phyloP scores from a whole-genome alignment of 1,284 basidiomycete genomes.

The Erythrobasidium hasegawianum region DNA sequence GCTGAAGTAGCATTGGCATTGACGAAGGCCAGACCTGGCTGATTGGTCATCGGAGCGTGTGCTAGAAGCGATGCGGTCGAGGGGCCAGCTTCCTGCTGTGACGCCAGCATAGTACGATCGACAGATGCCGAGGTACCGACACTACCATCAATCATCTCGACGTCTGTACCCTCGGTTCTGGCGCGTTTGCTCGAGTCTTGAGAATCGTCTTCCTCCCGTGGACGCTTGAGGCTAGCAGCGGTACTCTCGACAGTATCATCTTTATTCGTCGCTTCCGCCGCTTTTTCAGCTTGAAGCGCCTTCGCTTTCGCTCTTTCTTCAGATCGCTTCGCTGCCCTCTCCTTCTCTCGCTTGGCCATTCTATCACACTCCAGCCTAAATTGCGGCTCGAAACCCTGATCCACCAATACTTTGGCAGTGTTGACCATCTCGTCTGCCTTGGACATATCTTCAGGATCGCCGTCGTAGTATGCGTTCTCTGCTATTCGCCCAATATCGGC shows the following conservation, averaged over 20 bases:
- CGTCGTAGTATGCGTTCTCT: constrained; percentile 67
- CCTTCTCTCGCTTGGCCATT: constrained; percentile 75
- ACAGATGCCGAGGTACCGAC: too few species aligned
- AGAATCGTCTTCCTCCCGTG: constrained; percentile 45
- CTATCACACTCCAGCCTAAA: constrained; percentile 80
- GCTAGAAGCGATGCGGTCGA: too few species aligned
- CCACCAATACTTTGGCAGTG: constrained; percentile 77
- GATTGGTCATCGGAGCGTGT: too few species aligned
- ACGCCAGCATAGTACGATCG: too few species aligned
- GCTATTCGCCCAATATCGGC: constrained; percentile 85
- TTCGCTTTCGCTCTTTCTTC: constrained; percentile 50
- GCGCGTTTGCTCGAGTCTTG: constrained; percentile 35
- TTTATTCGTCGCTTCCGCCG: too few species aligned
- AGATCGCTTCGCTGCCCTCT: constrained; percentile 61
- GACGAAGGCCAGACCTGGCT: too few species aligned
- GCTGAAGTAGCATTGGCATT: too few species aligned
- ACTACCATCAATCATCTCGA: neutral
- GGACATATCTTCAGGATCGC: constrained; percentile 71
- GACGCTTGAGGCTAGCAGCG: constrained; percentile 59
- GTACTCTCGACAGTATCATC: too few species aligned
- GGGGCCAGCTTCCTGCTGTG: too few species aligned
- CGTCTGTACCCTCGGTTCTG: neutral
- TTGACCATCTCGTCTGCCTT: constrained; percentile 88
- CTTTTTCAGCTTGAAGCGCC: constrained; percentile 33
- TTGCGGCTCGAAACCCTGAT: constrained; percentile 74